phyloP scores from a whole-genome alignment of 805 yeast species.

The Yarrowia sp. region DNA sequence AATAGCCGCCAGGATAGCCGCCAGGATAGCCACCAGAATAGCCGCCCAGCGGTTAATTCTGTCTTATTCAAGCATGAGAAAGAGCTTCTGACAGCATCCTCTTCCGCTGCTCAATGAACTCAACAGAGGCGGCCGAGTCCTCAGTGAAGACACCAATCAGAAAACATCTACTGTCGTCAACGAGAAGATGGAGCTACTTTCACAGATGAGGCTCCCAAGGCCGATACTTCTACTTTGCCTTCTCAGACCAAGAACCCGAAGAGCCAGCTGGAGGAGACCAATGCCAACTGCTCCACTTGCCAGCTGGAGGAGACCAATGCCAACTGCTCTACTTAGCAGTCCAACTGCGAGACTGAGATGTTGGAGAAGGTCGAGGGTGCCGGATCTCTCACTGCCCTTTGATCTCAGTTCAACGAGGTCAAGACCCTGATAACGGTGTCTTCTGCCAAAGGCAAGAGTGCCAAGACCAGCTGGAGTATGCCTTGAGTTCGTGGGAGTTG shows the following conservation, averaged over 20 bases:
- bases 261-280: conserved; percentile 49
- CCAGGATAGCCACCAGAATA: no score
- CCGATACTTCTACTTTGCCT: conserved; percentile 46
- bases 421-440: conserved; percentile 47
- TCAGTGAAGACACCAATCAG: no score
- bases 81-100: no score
- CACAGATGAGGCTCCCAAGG: conserved; percentile 43
- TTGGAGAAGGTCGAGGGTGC: conserved; percentile 62
- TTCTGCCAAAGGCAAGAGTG: conserved; percentile 29
- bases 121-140: no score
- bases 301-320: no score
- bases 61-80: no score
- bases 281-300: conserved; percentile 56
- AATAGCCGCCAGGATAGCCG: no score
- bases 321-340: no score
- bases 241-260: conserved; percentile 45
- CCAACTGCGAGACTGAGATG: conserved; percentile 63
- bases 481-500: no score
- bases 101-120: no score
- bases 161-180: conserved; percentile 40
- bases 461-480: conserved; percentile 48
- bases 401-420: conserved; percentile 50
- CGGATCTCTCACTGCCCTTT: conserved; percentile 53
- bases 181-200: conserved; percentile 43
- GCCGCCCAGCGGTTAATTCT: no score